Evolutionary conservation across 306 rosid species (phyloP).

Genomic region (Amphicarpaea edgeworthii): DNA sequence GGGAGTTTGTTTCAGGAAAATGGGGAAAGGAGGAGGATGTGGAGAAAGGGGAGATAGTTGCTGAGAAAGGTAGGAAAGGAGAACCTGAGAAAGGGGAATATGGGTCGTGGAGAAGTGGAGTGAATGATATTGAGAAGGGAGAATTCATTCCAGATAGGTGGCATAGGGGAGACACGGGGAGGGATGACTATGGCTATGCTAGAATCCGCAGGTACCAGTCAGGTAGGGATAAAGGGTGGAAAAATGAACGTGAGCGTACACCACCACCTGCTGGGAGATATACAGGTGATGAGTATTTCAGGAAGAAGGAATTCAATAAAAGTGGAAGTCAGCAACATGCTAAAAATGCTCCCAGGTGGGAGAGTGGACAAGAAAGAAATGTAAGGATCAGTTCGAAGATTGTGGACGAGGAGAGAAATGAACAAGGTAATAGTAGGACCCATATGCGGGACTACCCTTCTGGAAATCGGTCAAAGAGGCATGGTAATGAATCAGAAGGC

Average conservation of each 20-base stretch:
- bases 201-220: background rate
- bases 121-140: background rate
- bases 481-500: background rate
- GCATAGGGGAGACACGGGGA: background rate
- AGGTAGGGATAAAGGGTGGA: background rate
- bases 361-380: background rate
- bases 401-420: background rate
- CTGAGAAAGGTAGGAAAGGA: background rate
- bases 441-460: background rate
- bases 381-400: background rate
- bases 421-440: background rate
- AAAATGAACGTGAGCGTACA: background rate
- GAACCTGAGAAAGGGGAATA: background rate
- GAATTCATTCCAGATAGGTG: slow-evolving; percentile 1
- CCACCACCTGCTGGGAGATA: background rate
- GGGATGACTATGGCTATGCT: background rate
- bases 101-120: background rate
- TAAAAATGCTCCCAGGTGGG: slow-evolving; percentile 2
- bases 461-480: background rate
- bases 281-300: background rate
- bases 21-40: background rate
- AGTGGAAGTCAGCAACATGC: background rate
- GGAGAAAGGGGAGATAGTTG: background rate
- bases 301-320: background rate
- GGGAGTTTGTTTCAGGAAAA: background rate